A percentile compares a stretch with the other conserved stretches of the same genome.
phyloP scores from a whole-genome alignment of 768 basidiomycete genomes.

The Dentipellis sp. region DNA sequence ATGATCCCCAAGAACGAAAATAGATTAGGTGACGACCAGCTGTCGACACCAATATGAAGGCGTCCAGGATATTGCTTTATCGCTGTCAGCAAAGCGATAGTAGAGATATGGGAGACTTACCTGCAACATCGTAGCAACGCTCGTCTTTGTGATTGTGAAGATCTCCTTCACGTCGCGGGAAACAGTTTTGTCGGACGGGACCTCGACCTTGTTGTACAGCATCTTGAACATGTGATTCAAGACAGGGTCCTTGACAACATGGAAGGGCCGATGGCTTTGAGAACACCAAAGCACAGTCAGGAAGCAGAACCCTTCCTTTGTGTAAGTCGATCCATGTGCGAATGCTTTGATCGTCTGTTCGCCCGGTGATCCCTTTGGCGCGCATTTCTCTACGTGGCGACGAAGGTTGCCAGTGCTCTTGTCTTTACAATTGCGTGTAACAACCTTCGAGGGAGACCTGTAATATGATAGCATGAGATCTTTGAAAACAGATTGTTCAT shows the following conservation, averaged over 20 bases:
- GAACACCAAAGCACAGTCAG: conserved; percentile 10
- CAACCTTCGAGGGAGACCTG: neutral
- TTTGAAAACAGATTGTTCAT: neutral
- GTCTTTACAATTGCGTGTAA: neutral
- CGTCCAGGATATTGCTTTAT: conserved; percentile 3
- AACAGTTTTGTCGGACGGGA: conserved; percentile 8
- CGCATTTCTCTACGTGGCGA: neutral
- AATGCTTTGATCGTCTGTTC: neutral
- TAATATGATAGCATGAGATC: neutral
- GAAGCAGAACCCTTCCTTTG: conserved; percentile 3
- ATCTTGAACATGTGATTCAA: conserved; percentile 8
- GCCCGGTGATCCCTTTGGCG: neutral
- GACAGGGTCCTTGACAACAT: conserved; percentile 9
- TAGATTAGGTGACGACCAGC: conserved; percentile 9
- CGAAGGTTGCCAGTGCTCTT: conserved; percentile 1
- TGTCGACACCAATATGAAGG: conserved; percentile 20
- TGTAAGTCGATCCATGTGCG: conserved; percentile 2
- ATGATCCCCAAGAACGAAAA: conserved; percentile 22
- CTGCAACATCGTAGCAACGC: neutral
- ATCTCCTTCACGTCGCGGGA: conserved; percentile 12
- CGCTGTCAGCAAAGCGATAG: neutral
- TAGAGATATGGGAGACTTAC: neutral
- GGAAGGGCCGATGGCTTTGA: conserved; percentile 13
- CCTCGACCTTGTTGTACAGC: conserved; percentile 10
- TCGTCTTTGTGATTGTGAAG: neutral